phyloP scores from a whole-genome alignment of 768 basidiomycete species.

The Strobilomyces confusus region DNA sequence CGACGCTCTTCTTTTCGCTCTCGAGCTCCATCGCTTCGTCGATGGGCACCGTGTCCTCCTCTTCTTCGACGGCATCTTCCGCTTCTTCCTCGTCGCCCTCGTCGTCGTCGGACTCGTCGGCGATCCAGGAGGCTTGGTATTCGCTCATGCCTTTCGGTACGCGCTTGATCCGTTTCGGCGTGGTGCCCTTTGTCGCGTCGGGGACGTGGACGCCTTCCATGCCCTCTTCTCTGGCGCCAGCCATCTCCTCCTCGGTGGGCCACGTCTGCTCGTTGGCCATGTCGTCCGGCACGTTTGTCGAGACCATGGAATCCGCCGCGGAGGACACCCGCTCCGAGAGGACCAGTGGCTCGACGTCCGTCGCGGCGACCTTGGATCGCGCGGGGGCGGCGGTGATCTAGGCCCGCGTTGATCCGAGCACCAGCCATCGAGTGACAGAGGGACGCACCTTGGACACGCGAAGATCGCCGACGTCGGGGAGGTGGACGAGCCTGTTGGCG shows the following conservation, averaged over 20 bases:
- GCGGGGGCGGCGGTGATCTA: constrained; percentile 71
- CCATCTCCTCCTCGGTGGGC: constrained; percentile 97
- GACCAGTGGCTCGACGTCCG: constrained; percentile 63
- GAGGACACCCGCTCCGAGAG: constrained; percentile 62
- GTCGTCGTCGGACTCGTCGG: constrained; percentile 74
- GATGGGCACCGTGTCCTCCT: constrained; percentile 61
- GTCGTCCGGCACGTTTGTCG: constrained; percentile 84
- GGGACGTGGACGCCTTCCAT: constrained; percentile 38
- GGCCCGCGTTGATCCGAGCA: not conserved
- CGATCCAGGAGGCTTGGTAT: constrained; percentile 96
- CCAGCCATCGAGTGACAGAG: too few relatives aligned
- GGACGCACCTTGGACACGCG: constrained; percentile 68
- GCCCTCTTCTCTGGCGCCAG: constrained; percentile 30
- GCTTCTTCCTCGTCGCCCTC: constrained; percentile 47
- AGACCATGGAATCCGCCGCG: constrained; percentile 80
- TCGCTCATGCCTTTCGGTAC: constrained; percentile 95
- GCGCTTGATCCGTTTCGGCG: constrained; percentile 73
- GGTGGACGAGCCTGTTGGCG: constrained; percentile 80
- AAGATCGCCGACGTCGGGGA: constrained; percentile 88
- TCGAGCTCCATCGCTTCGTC: constrained; percentile 56
- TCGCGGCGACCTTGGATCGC: constrained; percentile 34
- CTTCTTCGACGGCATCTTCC: constrained; percentile 36
- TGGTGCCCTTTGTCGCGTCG: constrained; percentile 67
- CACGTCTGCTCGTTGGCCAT: constrained; percentile 96
- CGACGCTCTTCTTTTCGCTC: constrained; percentile 46